Evolutionary conservation across 768 basidiomycete genomes (phyloP).

Genomic region (Suillus variegatus): DNA sequence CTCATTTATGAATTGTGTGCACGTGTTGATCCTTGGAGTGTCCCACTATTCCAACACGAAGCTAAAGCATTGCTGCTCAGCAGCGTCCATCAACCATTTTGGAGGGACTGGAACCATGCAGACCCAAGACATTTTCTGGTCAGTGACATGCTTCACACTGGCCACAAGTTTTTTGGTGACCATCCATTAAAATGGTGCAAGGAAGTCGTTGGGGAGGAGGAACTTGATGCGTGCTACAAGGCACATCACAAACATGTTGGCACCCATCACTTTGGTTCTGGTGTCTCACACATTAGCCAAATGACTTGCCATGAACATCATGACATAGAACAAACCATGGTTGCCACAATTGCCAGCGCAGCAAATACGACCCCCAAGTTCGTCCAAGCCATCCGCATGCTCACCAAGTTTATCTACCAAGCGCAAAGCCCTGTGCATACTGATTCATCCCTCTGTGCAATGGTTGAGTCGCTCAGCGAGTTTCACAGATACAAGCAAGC

Average conservation of each 20-base stretch:
- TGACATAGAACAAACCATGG: constrained; percentile 36
- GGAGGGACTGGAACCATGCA: constrained; percentile 37
- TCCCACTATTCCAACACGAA: constrained; percentile 24
- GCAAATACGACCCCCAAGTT: constrained; percentile 23
- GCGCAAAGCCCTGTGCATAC: constrained; percentile 2
- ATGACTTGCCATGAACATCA: constrained; percentile 42
- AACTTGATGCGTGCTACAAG: constrained; percentile 38
- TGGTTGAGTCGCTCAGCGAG: neutral
- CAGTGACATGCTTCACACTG: constrained; percentile 40
- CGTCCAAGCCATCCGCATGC: neutral
- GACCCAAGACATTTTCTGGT: constrained; percentile 35
- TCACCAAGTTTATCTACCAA: neutral
- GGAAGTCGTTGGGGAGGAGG: constrained; percentile 26
- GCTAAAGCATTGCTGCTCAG: constrained; percentile 13
- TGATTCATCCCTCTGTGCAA: neutral
- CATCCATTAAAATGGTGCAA: constrained; percentile 42
- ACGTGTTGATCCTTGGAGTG: constrained; percentile 21
- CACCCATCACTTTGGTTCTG: constrained; percentile 37
- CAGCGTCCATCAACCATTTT: constrained; percentile 30
- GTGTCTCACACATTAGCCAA: constrained; percentile 41
- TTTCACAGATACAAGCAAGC: constrained; percentile 1
- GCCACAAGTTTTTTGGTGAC: constrained; percentile 19
- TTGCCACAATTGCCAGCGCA: constrained; percentile 32
- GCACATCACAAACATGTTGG: constrained; percentile 31
- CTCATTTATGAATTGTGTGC: constrained; percentile 5